Evolutionary conservation across 2,329 filamentous ascomycete species (phyloP), one percentile per base, ranked within the genome.

Genomic region (Fusarium phyllophilum): DNA sequence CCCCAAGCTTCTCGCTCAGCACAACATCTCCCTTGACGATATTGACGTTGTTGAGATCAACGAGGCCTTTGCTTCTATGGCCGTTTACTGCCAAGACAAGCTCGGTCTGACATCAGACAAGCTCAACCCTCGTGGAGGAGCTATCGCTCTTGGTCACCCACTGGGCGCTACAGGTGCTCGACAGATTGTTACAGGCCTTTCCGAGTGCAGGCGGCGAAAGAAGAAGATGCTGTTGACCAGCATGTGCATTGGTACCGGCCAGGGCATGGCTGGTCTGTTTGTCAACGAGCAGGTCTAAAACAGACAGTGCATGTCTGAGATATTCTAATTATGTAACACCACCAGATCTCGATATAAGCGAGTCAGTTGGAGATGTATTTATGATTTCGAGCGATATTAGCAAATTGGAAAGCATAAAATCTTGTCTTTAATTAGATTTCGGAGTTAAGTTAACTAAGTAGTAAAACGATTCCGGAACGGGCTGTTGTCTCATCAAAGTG

Each of bases 11-110:
- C 89, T 99, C 51, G 84, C 84, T 80, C 92, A 96, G 85, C 91
- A 92, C 88, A 91, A 92, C 83, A 84, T 99, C 70, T 89, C 88
- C 31, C 86, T 97, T 61, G 89, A 92, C 67, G 96, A 98, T 78
- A 89, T 96, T 71, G 96, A 99, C 80, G 89, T 98, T 41, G 88
- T 96, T 77, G 96, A 98, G 88, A 85, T 99, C 81, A 99, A 99
- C 86, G 96, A 99, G 88, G 96, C 96, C 3, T 99, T 99, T 79
- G 96, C 95, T 29, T 96, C 93, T 59, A 98, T 98, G 96, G 95
- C 94, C 3, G 95, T 98, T 36, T 98, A 98, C 89, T 97, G 95
- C 85, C 85, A 93, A 62, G 88, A 94, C 78, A 90, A 86, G 75
- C 87, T 96, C 57, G 89, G 89, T 74, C 85, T 96, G 57, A 91